A percentile compares a stretch with the other conserved stretches of the same genome.
Conservation (phyloP, 73 alveolate genomes). For the Loxodes magnus region DNA sequence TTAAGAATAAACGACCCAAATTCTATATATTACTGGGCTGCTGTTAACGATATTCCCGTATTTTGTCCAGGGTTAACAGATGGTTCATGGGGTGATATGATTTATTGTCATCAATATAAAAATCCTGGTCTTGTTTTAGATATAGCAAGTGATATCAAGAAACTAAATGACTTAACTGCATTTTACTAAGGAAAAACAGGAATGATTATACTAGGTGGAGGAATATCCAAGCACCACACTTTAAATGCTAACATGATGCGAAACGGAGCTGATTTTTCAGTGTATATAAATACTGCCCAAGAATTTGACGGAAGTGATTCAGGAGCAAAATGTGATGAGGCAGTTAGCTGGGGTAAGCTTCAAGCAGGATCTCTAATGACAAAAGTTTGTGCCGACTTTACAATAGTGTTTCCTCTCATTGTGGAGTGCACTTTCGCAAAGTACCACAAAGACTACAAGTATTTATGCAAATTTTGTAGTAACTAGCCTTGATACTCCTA, state of each 20-base stretch:
- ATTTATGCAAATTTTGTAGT: neutral
- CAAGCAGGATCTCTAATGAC: slow-evolving; percentile 70
- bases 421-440: slow-evolving; percentile 92
- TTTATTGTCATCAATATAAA: slow-evolving; percentile 82
- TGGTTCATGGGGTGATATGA: slow-evolving; percentile 99
- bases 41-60: slow-evolving; percentile 91
- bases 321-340: slow-evolving; percentile 99
- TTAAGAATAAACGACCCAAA: slow-evolving; percentile 78
- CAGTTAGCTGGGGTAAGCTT: slow-evolving; percentile 95
- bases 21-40: slow-evolving; percentile 83
- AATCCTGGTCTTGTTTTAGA: slow-evolving; percentile 92
- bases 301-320: slow-evolving; percentile 98
- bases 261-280: slow-evolving; percentile 98
- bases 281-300: slow-evolving; percentile 91
- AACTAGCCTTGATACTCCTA: too few species aligned
- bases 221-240: slow-evolving; percentile 71
- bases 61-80: slow-evolving; percentile 99
- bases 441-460: slow-evolving; percentile 29
- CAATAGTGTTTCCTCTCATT: slow-evolving; percentile 82
- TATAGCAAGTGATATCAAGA: slow-evolving; percentile 77
- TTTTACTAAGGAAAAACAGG: slow-evolving; percentile 71
- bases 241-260: slow-evolving; percentile 68
- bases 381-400: slow-evolving; percentile 84
- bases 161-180: slow-evolving; percentile 56
- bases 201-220: slow-evolving; percentile 89